Base-by-base conservation (phyloP, 192 early-diverging fungal genomes). In the Oehlia diaphana region DNA sequence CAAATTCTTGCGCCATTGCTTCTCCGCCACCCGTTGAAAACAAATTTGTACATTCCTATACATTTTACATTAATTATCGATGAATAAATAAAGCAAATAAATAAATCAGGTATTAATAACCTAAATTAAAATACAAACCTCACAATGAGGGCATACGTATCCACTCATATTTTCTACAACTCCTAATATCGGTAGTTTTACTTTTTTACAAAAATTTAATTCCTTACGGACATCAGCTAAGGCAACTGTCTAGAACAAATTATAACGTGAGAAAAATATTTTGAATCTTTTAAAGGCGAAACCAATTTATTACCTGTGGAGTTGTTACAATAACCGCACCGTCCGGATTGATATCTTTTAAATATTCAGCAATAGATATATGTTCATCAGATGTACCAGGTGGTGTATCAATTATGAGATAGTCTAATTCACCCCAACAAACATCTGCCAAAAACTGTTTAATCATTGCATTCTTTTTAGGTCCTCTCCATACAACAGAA, bases 401-500 rank as follows among this genome's bases (percentile, higher is more conserved):
- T 67, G 98, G 98, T 35, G 98, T 99, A 86, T 99, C 97, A 67
- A 99, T 93, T 39, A 99, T 86, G 31, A 99, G 85, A 76, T 95
- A 99, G 81, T 99, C 97, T 42, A 98, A 87, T 21, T 95, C 92
- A 39, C 98, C 97, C 97, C 97, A 99, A 85, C 92, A 95, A 0
- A 98, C 97, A 79, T 99, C 96, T 47, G 93, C 89, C 72, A 99
- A 83, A 74, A 99, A 98, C 85, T 97, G 98, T 77, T 95, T 95
- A 83, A 99, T 99, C 92, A 99, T 96, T 9, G 96, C 96, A 84
- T 94, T 98, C 90, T 99, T 99, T 82, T 99, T 99, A 42, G 98
- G 96, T 3, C 98, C 98, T 53, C 97, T 90, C 98, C 98, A 99
- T 28, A 99, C 95, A 16, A 99, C 95, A 31, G 98, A 95, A 78